Evolutionary conservation across 805 yeast species (phyloP), one percentile per base, ranked within the genome.

Genomic region (Lipomyces japonicus): DNA sequence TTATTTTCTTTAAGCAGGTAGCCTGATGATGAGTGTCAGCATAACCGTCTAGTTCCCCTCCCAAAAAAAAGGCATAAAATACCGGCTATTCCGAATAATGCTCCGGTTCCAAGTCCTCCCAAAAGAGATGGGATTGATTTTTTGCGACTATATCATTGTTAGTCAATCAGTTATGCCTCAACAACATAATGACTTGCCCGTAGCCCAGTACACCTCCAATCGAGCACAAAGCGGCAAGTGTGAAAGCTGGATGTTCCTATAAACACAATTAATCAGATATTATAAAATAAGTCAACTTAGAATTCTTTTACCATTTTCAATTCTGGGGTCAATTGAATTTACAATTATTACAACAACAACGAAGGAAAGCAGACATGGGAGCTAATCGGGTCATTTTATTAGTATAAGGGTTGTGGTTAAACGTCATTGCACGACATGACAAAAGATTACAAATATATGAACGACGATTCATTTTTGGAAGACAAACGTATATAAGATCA

Each of bases 51-150:
- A 12, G 84, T 74, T 55, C 37, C 6, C 37, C 10, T n/a, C 19
- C 6, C 85, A 71, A 1, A 80, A 68, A 7, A 78, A 57, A 35
- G 26, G 12, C 23, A 9, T 6, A 16, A 24, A 35, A 3, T 44
- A 55, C 59, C 74, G 2, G 71, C 60, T 26, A 56, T 53, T 23
- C 68, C 72, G 57, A 65, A 70, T n/a, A 69, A 51, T 6, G 64
- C 60, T 10, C 73, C 74, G 21, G 66, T 61, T 2, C 61, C 58
- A 4, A 70, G 51, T n/a, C 97, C 97, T 1, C 91, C 95, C 42
- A 80, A 69, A 47, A 90, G 73, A 0, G 96, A 87, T 21, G 95
- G 95, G 32, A 82, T 63, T 1, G 95, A 86, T 10, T 83, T 78
- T 60, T 84, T 84, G 45, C 80, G 80, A 46, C 71, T 70, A 57